Evolutionary conservation across 2,329 filamentous ascomycete species (phyloP), one percentile per base, ranked within the genome.

Genomic region (Arthrobotrys entomopaga): DNA sequence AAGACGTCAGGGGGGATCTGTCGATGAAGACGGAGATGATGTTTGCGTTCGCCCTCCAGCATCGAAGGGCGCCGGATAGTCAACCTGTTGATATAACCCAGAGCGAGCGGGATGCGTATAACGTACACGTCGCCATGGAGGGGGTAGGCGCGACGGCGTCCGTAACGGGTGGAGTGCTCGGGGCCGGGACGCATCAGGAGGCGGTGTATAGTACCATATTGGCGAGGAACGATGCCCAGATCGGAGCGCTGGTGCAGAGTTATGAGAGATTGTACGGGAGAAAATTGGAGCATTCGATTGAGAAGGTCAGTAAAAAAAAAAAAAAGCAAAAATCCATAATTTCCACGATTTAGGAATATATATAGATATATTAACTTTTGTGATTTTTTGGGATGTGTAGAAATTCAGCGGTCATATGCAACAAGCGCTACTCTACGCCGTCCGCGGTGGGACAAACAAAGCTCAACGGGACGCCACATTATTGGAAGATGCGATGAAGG

Each of bases 321-420:
- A 7, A 5, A 34, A 34, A 29, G 10, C 29, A n/a, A n/a, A 20
- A 48, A 10, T 5, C 22, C 26, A 11, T 19, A 7, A 16, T 24
- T 40, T 53, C 15, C 46, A 22, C 11, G 7, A 52, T 22, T 8
- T 13, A 7, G 24, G 20, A 8, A 22, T 22, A 22, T 20, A 22
- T 10, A 24, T 10, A 53, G 4, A 61, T 53, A 4, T 49, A 16
- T 11, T 19, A 50, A 16, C 48, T 13, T 16, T 46, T 72, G 54
- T 60, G 20, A 3, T 49, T 63, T 29, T 46, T 16, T 11, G 22
- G 10, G 10, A 6, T 2, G 29, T 24, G 40, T n/a, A 73, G 69
- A 73, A 95, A 79, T 97, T 97, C 82, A 91, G 89, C 0, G 94
- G 93, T 0, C 94, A 98, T 80, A 97, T 98, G 93, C 85, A 93